Percentiles rank a stretch among this genome's conserved stretches.
Conservation (phyloP, 2,329 filamentous ascomycete genomes). For the Coleophoma cylindrospora region DNA sequence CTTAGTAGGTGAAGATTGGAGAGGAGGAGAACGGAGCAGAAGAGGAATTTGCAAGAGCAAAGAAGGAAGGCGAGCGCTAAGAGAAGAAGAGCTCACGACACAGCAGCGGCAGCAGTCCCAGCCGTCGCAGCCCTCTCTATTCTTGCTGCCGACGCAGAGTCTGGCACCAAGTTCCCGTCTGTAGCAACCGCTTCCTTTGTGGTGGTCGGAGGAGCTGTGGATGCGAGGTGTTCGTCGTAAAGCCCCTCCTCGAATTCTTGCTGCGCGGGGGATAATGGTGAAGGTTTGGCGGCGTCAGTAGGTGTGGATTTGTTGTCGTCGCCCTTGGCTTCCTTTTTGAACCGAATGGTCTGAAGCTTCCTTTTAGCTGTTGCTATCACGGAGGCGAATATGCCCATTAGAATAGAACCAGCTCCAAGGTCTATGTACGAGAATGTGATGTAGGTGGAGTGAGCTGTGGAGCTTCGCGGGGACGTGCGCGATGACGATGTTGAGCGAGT, state of each 20-base stretch:
- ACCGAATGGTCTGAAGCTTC: neutral
- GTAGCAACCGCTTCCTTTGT: neutral
- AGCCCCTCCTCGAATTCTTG: conserved; percentile 8
- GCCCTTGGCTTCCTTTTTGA: conserved; percentile 2
- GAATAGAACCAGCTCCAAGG: neutral
- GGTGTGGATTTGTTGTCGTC: neutral
- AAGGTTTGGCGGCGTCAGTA: conserved; percentile 1
- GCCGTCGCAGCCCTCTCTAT: neutral
- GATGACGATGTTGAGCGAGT: conserved; percentile 1
- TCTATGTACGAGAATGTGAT: too few relatives aligned
- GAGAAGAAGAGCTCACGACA: neutral
- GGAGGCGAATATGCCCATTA: conserved; percentile 16
- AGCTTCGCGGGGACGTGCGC: conserved; percentile 11
- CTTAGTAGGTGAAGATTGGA: too few relatives aligned
- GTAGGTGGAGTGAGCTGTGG: neutral
- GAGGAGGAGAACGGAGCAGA: too few relatives aligned
- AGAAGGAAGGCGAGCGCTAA: too few relatives aligned
- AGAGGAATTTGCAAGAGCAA: too few relatives aligned
- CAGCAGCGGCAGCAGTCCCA: neutral
- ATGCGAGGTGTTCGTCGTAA: conserved; percentile 12
- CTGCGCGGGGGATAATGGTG: conserved; percentile 9
- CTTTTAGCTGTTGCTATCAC: conserved; percentile 3
- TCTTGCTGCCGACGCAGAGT: neutral
- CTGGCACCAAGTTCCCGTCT: neutral
- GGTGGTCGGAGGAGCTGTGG: conserved; percentile 3